Percentiles rank a stretch among this genome's conserved stretches.
These are phyloP conservation scores for Pseudoscleropodium purum DNA, from an alignment of 225 moss, liverwort and hornwort species.

Conservation along the genomic window DNA sequence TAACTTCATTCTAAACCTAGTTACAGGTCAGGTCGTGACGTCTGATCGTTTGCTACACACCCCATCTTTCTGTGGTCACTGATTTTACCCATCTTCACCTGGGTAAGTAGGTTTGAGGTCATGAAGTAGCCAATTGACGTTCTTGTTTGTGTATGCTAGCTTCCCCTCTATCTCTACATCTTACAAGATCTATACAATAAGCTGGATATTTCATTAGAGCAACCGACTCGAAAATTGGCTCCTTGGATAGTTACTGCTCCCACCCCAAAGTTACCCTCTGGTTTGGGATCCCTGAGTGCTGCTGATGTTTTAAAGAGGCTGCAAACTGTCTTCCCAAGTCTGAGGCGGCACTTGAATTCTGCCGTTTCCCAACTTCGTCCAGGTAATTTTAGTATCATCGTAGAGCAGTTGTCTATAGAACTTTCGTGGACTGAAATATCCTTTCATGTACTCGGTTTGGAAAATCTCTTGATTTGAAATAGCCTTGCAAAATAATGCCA, in stretches of 20 bases:
- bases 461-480: neutral
- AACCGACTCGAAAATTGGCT: constrained; percentile 61
- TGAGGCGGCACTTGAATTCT: constrained; percentile 65
- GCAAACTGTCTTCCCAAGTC: constrained; percentile 53
- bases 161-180: constrained; percentile 67
- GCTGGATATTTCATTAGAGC: constrained; percentile 51
- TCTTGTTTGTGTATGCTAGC: constrained; percentile 25
- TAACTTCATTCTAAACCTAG: neutral
- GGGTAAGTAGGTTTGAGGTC: neutral
- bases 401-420: neutral
- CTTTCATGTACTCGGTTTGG: neutral
- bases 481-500: constrained; percentile 1
- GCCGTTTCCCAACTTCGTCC: constrained; percentile 47
- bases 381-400: constrained; percentile 21
- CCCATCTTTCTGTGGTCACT: neutral
- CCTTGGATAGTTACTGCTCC: constrained; percentile 61
- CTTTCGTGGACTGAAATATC: neutral
- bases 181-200: constrained; percentile 63
- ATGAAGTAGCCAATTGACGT: constrained; percentile 2
- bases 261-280: constrained; percentile 57
- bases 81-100: neutral
- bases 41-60: neutral
- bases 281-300: constrained; percentile 49
- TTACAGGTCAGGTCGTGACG: neutral
- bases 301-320: constrained; percentile 49